Evolutionary conservation across 2,329 filamentous ascomycete genomes (phyloP).

Genomic region (Penicillium sp.): DNA sequence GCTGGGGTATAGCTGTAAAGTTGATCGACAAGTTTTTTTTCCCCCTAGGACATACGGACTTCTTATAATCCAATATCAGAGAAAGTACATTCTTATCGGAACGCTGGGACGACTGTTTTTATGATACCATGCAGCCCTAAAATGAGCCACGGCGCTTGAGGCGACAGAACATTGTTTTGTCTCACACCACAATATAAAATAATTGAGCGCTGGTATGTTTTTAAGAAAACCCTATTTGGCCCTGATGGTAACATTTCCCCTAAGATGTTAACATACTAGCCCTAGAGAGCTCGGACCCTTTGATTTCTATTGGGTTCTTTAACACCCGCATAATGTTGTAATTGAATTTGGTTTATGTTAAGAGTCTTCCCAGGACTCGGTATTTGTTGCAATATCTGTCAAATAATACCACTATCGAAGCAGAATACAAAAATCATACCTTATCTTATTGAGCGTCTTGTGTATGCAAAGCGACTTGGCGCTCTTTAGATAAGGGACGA

Average conservation of each 20-base stretch:
- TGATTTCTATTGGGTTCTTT: neutral
- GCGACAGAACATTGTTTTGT: neutral
- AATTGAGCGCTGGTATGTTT: neutral
- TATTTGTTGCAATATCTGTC: neutral
- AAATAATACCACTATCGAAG: neutral
- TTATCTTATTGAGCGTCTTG: neutral
- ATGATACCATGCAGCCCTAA: constrained; percentile 2
- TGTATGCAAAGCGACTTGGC: too few species aligned
- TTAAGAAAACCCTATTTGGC: neutral
- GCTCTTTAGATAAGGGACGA: neutral
- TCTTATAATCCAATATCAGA: neutral
- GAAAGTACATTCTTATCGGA: neutral
- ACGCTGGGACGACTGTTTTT: too few species aligned
- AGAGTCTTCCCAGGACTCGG: neutral
- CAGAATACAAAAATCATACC: neutral
- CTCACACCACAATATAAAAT: neutral
- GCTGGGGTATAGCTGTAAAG: neutral
- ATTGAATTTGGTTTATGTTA: neutral
- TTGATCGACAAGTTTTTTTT: neutral
- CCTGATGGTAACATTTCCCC: neutral
- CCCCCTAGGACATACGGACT: neutral
- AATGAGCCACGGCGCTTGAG: neutral
- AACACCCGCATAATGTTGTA: neutral
- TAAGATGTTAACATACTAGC: constrained; percentile 1
- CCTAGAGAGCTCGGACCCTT: neutral